Evolutionary conservation across 2,329 filamentous ascomycete species (phyloP).

Genomic region (Trichothecium sympodiale): DNA sequence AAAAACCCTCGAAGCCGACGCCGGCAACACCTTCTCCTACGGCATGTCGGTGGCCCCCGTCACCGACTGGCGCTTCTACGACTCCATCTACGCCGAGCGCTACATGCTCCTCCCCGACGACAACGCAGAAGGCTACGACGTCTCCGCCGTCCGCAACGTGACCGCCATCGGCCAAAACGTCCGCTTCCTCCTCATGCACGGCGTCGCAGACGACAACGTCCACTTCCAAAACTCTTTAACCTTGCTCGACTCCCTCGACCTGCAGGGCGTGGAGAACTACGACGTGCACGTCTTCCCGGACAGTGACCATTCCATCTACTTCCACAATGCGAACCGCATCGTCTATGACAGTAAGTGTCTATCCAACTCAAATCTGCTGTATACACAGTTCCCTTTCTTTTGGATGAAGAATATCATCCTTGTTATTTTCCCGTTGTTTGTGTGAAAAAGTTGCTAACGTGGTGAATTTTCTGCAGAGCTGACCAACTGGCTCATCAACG

Average conservation of each 20-base stretch:
- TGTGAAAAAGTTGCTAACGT: conserved; percentile 1
- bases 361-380: background rate
- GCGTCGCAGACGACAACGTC: conserved; percentile 93
- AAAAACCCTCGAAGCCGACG: conserved; percentile 88
- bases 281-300: conserved; percentile 96
- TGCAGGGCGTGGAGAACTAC: conserved; percentile 79
- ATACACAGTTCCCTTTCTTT: conserved; percentile 3
- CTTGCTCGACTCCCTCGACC: conserved; percentile 75
- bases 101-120: conserved; percentile 94
- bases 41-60: conserved; percentile 97
- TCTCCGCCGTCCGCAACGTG: conserved; percentile 63
- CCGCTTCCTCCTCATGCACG: conserved; percentile 91
- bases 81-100: conserved; percentile 86
- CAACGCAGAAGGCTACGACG: conserved; percentile 68
- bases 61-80: conserved; percentile 96
- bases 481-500: conserved; percentile 86
- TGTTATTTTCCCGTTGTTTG: background rate
- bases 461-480: conserved; percentile 42
- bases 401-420: background rate
- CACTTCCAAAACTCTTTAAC: conserved; percentile 91
- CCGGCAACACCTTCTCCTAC: conserved; percentile 81
- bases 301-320: conserved; percentile 88
- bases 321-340: conserved; percentile 83
- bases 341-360: conserved; percentile 78
- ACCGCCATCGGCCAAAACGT: conserved; percentile 63